phyloP scores from a whole-genome alignment of 352 stramenopile species.

The Pythium monospermum region DNA sequence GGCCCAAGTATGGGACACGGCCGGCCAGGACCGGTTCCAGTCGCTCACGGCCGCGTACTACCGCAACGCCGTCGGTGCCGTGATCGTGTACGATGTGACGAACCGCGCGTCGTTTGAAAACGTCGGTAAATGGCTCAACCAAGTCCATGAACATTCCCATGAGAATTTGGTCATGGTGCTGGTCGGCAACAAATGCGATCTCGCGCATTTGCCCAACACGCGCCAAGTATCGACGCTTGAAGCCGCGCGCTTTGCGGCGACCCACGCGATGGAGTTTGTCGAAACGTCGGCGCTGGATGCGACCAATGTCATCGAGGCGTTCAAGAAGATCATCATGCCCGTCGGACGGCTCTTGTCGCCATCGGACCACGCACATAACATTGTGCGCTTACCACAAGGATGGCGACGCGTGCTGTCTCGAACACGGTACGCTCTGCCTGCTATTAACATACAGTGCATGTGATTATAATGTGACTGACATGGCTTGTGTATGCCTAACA shows the following conservation, averaged over 20 bases:
- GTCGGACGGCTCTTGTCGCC: conserved; percentile 74
- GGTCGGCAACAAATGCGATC: conserved; percentile 86
- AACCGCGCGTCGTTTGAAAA: conserved; percentile 82
- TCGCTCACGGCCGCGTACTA: conserved; percentile 92
- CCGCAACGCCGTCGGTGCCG: conserved; percentile 83
- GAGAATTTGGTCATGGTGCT: conserved; percentile 81
- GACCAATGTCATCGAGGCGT: conserved; percentile 85
- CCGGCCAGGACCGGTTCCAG: conserved; percentile 88
- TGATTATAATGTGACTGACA: neutral
- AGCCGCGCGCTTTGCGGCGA: conserved; percentile 73
- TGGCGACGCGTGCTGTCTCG: conserved; percentile 80
- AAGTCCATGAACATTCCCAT: conserved; percentile 80
- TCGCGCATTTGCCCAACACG: conserved; percentile 67
- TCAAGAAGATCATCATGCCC: conserved; percentile 86
- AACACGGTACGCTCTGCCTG: conserved; percentile 33
- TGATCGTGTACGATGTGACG: conserved; percentile 93
- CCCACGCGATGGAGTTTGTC: conserved; percentile 82
- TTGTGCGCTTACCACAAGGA: conserved; percentile 56
- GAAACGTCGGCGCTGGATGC: conserved; percentile 80
- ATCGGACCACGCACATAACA: conserved; percentile 47
- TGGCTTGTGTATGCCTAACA: conserved; percentile 10
- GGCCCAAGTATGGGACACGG: conserved; percentile 88
- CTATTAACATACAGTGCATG: too few relatives aligned
- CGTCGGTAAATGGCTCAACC: conserved; percentile 66
- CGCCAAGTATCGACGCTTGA: conserved; percentile 85